Percentiles rank a stretch among this genome's conserved stretches.
Evolutionary conservation across 2,329 filamentous ascomycete genomes (phyloP).

Genomic region (Alternaria triticina): DNA sequence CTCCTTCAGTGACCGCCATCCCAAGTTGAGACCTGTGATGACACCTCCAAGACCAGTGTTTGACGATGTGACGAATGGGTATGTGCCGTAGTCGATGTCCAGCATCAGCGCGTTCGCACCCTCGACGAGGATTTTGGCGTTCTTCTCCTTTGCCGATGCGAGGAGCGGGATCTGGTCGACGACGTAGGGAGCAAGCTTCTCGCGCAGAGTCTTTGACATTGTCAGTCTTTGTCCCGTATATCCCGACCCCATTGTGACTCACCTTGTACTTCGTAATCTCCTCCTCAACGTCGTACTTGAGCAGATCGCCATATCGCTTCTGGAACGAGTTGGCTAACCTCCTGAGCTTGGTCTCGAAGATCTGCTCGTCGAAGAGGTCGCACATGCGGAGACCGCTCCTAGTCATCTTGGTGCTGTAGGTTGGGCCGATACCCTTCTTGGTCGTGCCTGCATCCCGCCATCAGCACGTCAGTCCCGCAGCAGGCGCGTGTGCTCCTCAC

Average conservation of each 20-base stretch:
- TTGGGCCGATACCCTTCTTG: constrained; percentile 61
- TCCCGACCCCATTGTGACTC: constrained; percentile 7
- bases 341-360: constrained; percentile 71
- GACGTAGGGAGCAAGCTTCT: constrained; percentile 64
- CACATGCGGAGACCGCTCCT: constrained; percentile 70
- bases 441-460: constrained; percentile 56
- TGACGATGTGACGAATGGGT: constrained; percentile 67
- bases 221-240: not conserved
- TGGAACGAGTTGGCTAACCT: constrained; percentile 67
- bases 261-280: constrained; percentile 69
- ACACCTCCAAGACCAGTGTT: constrained; percentile 67
- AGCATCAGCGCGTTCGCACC: constrained; percentile 73
- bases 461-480: constrained; percentile 20
- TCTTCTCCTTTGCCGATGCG: constrained; percentile 63
- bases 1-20: constrained; percentile 66
- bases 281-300: constrained; percentile 72
- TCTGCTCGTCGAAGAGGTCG: constrained; percentile 70
- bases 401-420: constrained; percentile 68
- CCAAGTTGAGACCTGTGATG: constrained; percentile 67
- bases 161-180: constrained; percentile 73
- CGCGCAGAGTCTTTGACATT: constrained; percentile 56
- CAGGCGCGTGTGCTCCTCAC: constrained; percentile 21
- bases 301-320: constrained; percentile 71
- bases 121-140: constrained; percentile 70
- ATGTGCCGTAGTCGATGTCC: constrained; percentile 64